Evolutionary conservation across 2,329 filamentous ascomycete species (phyloP), one percentile per base, ranked within the genome.

Genomic region (Claviceps africana): DNA sequence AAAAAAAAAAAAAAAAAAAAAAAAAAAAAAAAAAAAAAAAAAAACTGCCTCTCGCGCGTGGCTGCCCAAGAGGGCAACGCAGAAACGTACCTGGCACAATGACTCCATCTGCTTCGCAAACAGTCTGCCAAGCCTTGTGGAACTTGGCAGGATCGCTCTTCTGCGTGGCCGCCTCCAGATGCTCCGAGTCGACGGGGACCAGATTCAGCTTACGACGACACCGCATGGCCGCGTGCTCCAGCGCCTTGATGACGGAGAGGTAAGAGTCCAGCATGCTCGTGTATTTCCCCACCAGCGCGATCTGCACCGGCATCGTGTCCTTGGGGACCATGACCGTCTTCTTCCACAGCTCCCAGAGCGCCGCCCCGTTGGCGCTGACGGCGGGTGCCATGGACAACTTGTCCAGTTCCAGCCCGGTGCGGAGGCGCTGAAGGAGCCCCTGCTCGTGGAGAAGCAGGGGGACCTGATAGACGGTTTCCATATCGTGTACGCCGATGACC

Each of bases 231-330:
- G 86, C 81, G 69, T 97, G 91, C 69, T 97, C 91, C 3, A 97
- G 76, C 0, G 89, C 82, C 70, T 96, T 96, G 65, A 81, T 77
- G 44, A 95, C 83, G 45, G 81, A 85, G 47, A 95, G 77, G 63
- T 96, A 97, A 4, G 87, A 85, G 66, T 97, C 91, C 51, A 89
- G 82, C 4, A 91, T 79, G 51, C 81, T 80, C 22, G 83, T 83
- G 67, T 98, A 98, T 70, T 97, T 97, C 59, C 93, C 93, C 11
- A 97, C 90, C 13, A 98, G 74, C 9, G 82, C 88, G 64, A 98
- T 94, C 42, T 78, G 77, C 53, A 97, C 83, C 0, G 78, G 75
- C 53, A 79, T 75, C 49, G 83, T 73, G 54, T 81, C 61, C 86
- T 79, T 19, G 79, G 77, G 8, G 28, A 49, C 35, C 5, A 44